phyloP scores from a whole-genome alignment of 1,139 yeast species.

The Diutina rugosa region DNA sequence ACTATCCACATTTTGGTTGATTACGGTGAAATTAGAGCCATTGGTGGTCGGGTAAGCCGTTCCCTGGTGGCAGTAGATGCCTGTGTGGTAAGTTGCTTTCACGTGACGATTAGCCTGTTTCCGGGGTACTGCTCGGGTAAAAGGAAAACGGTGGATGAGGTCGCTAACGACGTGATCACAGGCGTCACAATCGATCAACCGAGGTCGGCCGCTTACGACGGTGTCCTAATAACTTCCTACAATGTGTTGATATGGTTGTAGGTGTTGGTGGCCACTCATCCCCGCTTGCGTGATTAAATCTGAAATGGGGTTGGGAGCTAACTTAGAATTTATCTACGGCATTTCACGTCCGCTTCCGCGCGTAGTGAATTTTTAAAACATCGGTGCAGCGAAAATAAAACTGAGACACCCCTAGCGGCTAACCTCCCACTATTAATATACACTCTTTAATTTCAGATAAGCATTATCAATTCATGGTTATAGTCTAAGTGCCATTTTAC shows the following conservation, averaged over 20 bases:
- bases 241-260: too few relatives aligned
- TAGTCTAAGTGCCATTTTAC: too few relatives aligned
- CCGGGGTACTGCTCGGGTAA: constrained; percentile 1
- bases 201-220: neutral
- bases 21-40: neutral
- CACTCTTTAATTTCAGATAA: too few relatives aligned
- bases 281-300: neutral
- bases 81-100: neutral
- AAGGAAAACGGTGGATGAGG: neutral
- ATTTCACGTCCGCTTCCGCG: neutral
- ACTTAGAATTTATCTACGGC: neutral
- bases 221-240: too few relatives aligned
- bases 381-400: too few relatives aligned
- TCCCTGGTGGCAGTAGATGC: neutral
- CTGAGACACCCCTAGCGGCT: too few relatives aligned
- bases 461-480: too few relatives aligned
- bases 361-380: too few relatives aligned
- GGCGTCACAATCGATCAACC: neutral
- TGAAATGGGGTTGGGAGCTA: neutral
- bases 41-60: neutral
- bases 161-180: neutral
- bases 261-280: neutral
- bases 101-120: neutral
- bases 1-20: too few relatives aligned
- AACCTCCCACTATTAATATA: too few relatives aligned